Evolutionary conservation across 176 grass and related monocot genomes (phyloP).

Genomic region (Oryza coarctata): DNA sequence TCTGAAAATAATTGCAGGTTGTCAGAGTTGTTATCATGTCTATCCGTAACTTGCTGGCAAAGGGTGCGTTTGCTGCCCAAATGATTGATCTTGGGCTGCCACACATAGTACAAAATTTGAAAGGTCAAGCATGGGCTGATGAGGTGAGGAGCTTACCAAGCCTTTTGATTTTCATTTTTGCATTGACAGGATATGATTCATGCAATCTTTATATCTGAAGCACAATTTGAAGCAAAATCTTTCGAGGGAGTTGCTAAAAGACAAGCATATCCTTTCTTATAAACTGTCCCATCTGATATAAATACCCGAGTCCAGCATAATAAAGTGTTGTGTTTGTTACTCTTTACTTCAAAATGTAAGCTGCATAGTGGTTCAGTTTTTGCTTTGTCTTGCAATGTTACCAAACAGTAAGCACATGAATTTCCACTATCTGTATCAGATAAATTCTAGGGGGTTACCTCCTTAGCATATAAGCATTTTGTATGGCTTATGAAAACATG

Average conservation of each 20-base stretch:
- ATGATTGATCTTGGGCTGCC: slow-evolving; percentile 97
- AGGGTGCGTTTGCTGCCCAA: slow-evolving; percentile 86
- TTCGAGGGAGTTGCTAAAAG: background rate
- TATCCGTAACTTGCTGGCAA: slow-evolving; percentile 78
- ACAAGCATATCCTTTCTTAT: background rate
- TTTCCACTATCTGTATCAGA: background rate
- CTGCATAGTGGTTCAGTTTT: background rate
- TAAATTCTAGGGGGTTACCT: background rate
- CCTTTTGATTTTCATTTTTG: background rate
- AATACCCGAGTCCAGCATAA: background rate
- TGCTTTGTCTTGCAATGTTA: background rate
- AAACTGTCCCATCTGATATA: slow-evolving; percentile 18
- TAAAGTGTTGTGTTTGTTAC: background rate
- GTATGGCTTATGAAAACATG: background rate
- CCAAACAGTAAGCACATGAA: background rate
- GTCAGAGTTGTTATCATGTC: slow-evolving; percentile 85
- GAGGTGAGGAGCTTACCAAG: slow-evolving; percentile 58
- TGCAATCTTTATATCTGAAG: background rate
- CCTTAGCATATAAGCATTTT: background rate
- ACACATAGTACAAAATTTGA: slow-evolving; percentile 86
- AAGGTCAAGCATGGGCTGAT: slow-evolving; percentile 98
- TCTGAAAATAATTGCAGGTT: slow-evolving; percentile 52
- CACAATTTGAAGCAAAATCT: slow-evolving; percentile 3
- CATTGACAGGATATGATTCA: background rate
- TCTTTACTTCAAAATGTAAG: slow-evolving; percentile 24